These are phyloP conservation scores for Saturnispora kantuleensis DNA, from an alignment of 805 yeast genomes.

Conservation along the genomic window DNA sequence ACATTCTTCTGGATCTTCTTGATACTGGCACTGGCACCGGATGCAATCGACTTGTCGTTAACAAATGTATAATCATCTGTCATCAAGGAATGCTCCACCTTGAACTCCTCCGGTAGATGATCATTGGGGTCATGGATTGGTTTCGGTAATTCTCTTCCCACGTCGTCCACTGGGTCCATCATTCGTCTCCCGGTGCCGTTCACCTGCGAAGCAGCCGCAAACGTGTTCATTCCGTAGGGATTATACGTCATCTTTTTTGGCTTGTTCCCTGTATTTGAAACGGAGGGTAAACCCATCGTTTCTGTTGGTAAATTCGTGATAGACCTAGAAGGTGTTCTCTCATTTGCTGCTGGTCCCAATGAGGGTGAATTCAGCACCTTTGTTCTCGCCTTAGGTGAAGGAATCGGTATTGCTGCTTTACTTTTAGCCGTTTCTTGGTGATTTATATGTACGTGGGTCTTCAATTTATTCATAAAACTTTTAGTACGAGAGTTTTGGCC, in stretches of 20 bases:
- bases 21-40: slow-evolving; percentile 70
- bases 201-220: neutral
- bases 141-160: slow-evolving; percentile 41
- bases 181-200: slow-evolving; percentile 10
- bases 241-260: slow-evolving; percentile 43
- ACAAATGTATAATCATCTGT: slow-evolving; percentile 48
- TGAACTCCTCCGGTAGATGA: slow-evolving; percentile 46
- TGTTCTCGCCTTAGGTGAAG: neutral
- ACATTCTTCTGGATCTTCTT: slow-evolving; percentile 33
- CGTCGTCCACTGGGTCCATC: slow-evolving; percentile 25
- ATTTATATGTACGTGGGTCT: slow-evolving; percentile 3
- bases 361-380: neutral
- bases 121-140: slow-evolving; percentile 69
- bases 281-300: slow-evolving; percentile 23
- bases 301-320: slow-evolving; percentile 6
- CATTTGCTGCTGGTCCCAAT: too few species aligned
- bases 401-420: neutral
- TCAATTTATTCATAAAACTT: neutral
- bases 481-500: neutral
- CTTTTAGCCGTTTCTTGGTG: neutral
- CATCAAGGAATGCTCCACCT: slow-evolving; percentile 41
- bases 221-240: slow-evolving; percentile 43
- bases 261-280: slow-evolving; percentile 18
- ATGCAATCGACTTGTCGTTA: slow-evolving; percentile 47
- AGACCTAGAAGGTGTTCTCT: neutral